Evolutionary conservation across 345 rosid genomes (phyloP), one percentile per base, ranked within the genome.

Genomic region (Combretum micranthum): DNA sequence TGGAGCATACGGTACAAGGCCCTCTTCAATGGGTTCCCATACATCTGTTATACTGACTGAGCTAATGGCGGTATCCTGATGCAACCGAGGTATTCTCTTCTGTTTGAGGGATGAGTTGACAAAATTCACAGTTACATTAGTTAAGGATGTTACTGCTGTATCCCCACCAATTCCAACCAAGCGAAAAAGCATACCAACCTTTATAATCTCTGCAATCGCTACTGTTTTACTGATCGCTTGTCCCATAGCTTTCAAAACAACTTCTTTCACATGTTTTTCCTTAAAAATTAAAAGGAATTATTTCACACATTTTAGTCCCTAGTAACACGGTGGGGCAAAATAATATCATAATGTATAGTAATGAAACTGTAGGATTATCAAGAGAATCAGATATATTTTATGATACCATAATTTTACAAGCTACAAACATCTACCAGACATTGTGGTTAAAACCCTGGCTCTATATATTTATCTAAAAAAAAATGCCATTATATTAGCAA

Each of bases 21-120:
- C 99, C 74, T 93, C 99, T 71, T 93, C 97, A 10, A 71, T 80
- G 63, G 97, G 99, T 76, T 93, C 99, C 94, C 94, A 89, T 18
- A 82, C 85, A 77, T 89, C 97, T 60, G 88, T 93, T 62, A 89
- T 83, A 75, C 99, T 87, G 59, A 80, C 77, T 48, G 99, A 93
- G 75, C 88, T 79, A 75, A 89, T 87, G 46, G 81, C 75, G 66
- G 91, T 77, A 64, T 89, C 92, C 77, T 93, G 99, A 81, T 85
- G 82, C 84, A 93, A 77, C 39, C 72, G 81, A 20, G 90, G 87
- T 44, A 87, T 64, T 63, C 83, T 75, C 69, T 83, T 82, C 99
- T 89, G 88, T 57, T 77, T 55, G 19, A 57, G 4, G 25, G 20
- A 16, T 42, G 21, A 44, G 32, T 15, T 17, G 17, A 15, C 22